These are phyloP conservation scores for Jamesozyma piceae DNA, from an alignment of 805 yeast genomes.

Conservation along the genomic window DNA sequence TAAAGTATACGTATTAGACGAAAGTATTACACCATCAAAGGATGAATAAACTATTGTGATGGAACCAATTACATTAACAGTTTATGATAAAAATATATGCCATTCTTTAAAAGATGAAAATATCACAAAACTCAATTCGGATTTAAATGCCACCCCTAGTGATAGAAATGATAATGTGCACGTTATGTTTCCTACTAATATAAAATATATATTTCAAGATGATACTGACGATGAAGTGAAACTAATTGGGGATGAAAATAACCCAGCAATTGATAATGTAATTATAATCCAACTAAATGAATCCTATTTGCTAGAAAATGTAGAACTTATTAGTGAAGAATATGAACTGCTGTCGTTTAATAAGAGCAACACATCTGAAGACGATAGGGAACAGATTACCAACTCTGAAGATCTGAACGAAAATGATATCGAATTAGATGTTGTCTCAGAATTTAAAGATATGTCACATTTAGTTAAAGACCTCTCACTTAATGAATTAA, in stretches of 20 bases:
- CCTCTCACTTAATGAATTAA: conserved; percentile 16
- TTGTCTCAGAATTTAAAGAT: conserved; percentile 22
- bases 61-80: conserved; percentile 12
- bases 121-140: background rate
- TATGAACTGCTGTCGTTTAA: conserved; percentile 19
- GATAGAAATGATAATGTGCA: background rate
- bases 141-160: background rate
- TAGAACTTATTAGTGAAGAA: conserved; percentile 23
- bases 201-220: conserved; percentile 27
- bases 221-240: conserved; percentile 13
- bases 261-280: conserved; percentile 20
- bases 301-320: conserved; percentile 11
- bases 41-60: too few species aligned
- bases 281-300: conserved; percentile 19
- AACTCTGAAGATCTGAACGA: background rate
- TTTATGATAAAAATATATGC: conserved; percentile 18
- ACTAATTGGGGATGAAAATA: background rate
- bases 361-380: background rate
- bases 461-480: conserved; percentile 8
- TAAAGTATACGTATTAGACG: too few species aligned
- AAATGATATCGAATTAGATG: conserved; percentile 18
- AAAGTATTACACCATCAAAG: too few species aligned
- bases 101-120: background rate
- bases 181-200: conserved; percentile 23
- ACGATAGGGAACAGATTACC: background rate